A percentile compares a stretch with the other conserved stretches of the same genome.
Evolutionary conservation across 2,329 filamentous ascomycete species (phyloP).

Genomic region (Cryphonectria radicalis): DNA sequence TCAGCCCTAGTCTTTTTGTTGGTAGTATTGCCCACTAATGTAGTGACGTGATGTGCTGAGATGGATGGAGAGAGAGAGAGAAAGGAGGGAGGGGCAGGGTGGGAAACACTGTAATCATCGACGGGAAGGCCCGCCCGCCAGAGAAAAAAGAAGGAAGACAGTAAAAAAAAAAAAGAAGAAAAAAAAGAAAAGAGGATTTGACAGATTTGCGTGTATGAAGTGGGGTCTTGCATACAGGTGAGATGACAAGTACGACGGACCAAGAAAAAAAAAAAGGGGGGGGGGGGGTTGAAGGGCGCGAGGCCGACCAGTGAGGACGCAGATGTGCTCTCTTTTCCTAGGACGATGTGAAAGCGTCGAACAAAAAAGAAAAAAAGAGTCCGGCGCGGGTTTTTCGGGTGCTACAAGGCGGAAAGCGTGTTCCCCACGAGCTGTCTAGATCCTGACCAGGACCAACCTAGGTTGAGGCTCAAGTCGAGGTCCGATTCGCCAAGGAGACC

Average conservation of each 20-base stretch:
- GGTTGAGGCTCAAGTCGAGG: neutral
- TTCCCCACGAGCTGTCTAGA: slow-evolving; percentile 4
- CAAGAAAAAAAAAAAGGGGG: neutral
- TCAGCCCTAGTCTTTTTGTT: slow-evolving; percentile 1
- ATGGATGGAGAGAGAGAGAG: neutral
- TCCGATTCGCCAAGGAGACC: neutral
- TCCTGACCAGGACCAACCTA: neutral
- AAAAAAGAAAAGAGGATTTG: neutral
- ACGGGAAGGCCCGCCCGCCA: slow-evolving; percentile 2
- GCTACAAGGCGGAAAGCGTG: slow-evolving; percentile 12
- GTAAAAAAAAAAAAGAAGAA: neutral
- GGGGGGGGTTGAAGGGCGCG: neutral
- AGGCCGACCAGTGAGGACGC: slow-evolving; percentile 13
- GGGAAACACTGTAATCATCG: neutral
- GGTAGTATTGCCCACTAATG: neutral
- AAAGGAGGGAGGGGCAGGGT: neutral
- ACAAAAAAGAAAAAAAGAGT: neutral
- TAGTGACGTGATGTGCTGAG: neutral
- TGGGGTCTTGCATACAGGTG: slow-evolving; percentile 17
- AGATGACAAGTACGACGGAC: slow-evolving; percentile 5
- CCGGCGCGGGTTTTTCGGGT: neutral
- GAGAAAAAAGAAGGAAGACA: neutral
- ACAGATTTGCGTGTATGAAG: slow-evolving; percentile 2
- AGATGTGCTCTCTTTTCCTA: neutral
- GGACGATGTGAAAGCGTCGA: slow-evolving; percentile 16